Conservation (phyloP, 805 yeast species). For the Gaillardinia entomophila region DNA sequence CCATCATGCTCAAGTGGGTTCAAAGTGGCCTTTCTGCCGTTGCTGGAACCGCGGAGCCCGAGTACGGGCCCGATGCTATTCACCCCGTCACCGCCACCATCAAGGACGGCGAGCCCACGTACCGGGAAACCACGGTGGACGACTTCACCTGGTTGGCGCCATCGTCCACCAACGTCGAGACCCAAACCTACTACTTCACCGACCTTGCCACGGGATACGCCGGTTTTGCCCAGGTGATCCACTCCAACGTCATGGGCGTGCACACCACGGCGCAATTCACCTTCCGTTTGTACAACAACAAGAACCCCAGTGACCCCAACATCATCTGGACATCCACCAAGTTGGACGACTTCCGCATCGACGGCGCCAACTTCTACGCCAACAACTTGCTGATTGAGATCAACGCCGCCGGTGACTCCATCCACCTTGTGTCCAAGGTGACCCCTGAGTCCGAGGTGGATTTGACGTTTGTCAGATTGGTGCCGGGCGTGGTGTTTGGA, state of each 20-base stretch:
- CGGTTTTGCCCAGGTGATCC: slow-evolving; percentile 93
- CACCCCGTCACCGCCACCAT: slow-evolving; percentile 71
- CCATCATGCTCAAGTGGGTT: slow-evolving; percentile 73
- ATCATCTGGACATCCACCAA: slow-evolving; percentile 89
- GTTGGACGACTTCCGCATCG: slow-evolving; percentile 68
- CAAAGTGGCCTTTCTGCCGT: slow-evolving; percentile 88
- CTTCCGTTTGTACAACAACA: slow-evolving; percentile 64
- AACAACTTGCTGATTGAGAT: slow-evolving; percentile 62
- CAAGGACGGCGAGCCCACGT: slow-evolving; percentile 26
- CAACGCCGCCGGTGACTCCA: slow-evolving; percentile 47
- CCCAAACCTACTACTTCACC: slow-evolving; percentile 85
- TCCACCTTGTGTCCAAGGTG: slow-evolving; percentile 53
- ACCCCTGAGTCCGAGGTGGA: slow-evolving; percentile 68
- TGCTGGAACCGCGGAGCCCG: slow-evolving; percentile 97
- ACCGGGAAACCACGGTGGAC: slow-evolving; percentile 48
- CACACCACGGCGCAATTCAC: slow-evolving; percentile 93
- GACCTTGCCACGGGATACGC: slow-evolving; percentile 55
- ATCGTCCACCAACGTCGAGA: slow-evolving; percentile 84
- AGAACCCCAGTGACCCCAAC: slow-evolving; percentile 29
- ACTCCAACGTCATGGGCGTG: slow-evolving; percentile 84
- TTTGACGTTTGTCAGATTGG: slow-evolving; percentile 51
- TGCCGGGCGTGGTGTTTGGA: slow-evolving; percentile 87
- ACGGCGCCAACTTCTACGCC: slow-evolving; percentile 77
- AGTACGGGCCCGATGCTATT: slow-evolving; percentile 88
- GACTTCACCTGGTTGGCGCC: slow-evolving; percentile 80